Conservation (phyloP, 2,329 filamentous ascomycete genomes). For the Chaetomium strumarium region DNA sequence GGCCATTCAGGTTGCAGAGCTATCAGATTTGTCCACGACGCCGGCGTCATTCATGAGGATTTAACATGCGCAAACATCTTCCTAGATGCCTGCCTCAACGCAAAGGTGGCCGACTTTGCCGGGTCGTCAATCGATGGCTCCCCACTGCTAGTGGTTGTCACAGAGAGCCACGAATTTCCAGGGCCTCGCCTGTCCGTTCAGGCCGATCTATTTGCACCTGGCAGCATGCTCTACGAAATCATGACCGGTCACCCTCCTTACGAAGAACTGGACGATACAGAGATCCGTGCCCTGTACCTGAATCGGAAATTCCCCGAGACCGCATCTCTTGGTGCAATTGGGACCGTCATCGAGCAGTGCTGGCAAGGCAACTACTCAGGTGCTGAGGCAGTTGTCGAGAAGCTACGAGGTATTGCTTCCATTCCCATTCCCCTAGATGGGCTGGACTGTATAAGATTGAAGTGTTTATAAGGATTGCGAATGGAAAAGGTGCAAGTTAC, state of each 20-base stretch:
- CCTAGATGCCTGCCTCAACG: not conserved
- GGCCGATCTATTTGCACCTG: not conserved
- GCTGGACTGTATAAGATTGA: too few species aligned
- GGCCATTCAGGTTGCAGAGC: not conserved
- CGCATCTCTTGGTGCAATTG: not conserved
- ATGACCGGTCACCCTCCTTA: not conserved
- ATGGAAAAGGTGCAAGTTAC: too few species aligned
- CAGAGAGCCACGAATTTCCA: not conserved
- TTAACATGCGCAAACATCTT: not conserved
- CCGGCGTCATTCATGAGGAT: slow-evolving; percentile 1
- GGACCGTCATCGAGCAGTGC: not conserved
- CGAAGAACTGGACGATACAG: not conserved
- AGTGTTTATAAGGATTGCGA: too few species aligned
- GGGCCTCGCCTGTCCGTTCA: not conserved
- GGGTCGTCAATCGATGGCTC: not conserved
- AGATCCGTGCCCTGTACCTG: not conserved
- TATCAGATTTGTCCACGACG: not conserved
- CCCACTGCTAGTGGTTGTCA: not conserved
- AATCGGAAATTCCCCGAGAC: not conserved
- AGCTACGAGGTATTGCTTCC: not conserved
- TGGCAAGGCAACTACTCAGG: not conserved
- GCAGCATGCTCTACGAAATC: not conserved
- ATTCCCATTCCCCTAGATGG: too few species aligned
- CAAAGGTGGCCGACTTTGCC: not conserved
- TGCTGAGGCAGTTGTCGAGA: not conserved